Evolutionary conservation across 805 yeast species (phyloP), one percentile per base, ranked within the genome.

Genomic region (Danielia reshetovae): DNA sequence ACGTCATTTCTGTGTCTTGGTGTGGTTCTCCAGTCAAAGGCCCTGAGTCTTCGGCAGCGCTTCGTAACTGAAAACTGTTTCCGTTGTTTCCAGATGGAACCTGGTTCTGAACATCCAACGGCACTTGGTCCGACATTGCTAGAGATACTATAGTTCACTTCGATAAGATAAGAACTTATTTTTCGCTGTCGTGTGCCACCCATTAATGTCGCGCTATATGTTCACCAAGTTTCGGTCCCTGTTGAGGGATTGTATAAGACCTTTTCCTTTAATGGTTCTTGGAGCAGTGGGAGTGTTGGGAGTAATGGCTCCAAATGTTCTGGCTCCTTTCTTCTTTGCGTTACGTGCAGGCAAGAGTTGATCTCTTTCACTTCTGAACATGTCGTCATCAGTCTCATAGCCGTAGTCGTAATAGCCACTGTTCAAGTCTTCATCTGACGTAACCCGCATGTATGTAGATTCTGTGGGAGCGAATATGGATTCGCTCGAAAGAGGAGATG

Each of bases 341-440:
- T 34, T 36, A 2, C 52, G 52, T 27, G 50, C 27, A 5, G 67
- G 61, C 11, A 63, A 38, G 12, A 65, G 51, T 17, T 32, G 55
- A 29, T 62, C 63, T n/a, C 45, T 42, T 35, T 65, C 70, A 16
- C 46, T 39, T 8, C 57, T 40, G 16, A 55, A 36, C 43, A 56
- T 52, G 41, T 66, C 72, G 24, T 59, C 62, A 37, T 67, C 72
- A 4, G 70, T 67, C 43, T 67, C 73, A 42, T 67, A 67, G 4
- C 72, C 72, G 19, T 60, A 42, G 40, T 66, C 72, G 34, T 43
- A 48, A 13, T 38, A 38, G 19, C 36, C 38, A 1, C 42, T 32
- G 2, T 24, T 28, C 13, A 31, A 35, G 29, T 51, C 61, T 5
- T 64, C 70, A 7, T 52, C 57, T 16, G 57, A 55, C 0, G 57